Evolutionary conservation across 352 stramenopile genomes (phyloP).

Genomic region (Phytopythium ostracodes): DNA sequence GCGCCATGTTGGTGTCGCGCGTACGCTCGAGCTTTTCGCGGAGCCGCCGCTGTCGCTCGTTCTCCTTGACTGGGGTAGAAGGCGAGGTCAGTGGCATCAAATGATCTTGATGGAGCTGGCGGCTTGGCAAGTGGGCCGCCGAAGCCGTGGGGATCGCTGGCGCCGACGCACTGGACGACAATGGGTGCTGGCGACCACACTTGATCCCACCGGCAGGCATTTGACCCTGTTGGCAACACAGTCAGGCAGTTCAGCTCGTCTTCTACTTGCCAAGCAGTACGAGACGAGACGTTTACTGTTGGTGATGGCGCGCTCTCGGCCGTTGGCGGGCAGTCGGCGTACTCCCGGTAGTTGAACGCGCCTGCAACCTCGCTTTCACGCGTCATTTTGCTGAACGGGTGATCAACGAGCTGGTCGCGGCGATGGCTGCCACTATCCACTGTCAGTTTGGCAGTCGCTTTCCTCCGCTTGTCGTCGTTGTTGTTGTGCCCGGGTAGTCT

Average conservation of each 20-base stretch:
- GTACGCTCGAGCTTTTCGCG: constrained; percentile 25
- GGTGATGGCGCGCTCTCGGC: neutral
- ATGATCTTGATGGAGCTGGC: neutral
- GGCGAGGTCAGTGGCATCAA: neutral
- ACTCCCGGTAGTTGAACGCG: constrained; percentile 48
- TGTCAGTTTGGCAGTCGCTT: neutral
- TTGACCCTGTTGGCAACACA: neutral
- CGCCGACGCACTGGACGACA: constrained; percentile 3
- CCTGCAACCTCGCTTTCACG: constrained; percentile 31
- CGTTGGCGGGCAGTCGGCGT: constrained; percentile 24
- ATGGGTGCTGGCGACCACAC: neutral
- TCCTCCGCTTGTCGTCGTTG: constrained; percentile 5
- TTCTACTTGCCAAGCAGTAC: neutral
- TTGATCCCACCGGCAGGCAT: neutral
- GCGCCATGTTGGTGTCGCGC: constrained; percentile 47
- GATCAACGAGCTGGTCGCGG: constrained; percentile 12
- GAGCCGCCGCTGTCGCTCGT: constrained; percentile 23
- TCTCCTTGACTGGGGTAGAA: constrained; percentile 16
- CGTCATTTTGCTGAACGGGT: constrained; percentile 44
- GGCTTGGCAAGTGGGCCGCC: neutral
- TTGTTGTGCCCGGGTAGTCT: constrained; percentile 17
- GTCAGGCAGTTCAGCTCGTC: neutral
- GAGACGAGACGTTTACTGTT: neutral
- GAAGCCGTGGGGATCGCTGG: neutral
- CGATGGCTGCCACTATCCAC: neutral